phyloP scores from a whole-genome alignment of 805 yeast species.

The Yarrowia sp. region DNA sequence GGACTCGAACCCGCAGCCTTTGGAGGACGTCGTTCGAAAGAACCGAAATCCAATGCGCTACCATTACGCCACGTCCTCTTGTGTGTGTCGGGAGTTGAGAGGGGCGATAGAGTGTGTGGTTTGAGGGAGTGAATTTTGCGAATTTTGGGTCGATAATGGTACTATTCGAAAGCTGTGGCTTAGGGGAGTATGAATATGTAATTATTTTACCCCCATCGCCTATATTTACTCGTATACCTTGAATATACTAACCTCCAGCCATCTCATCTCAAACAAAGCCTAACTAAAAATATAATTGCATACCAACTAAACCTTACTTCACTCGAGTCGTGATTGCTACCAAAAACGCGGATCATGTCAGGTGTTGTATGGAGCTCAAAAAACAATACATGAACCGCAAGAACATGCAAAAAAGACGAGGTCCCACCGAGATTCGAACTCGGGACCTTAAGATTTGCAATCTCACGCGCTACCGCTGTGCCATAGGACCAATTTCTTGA shows the following conservation, averaged over 20 bases:
- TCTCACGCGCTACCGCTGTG: slow-evolving; percentile 26
- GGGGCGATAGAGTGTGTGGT: background rate
- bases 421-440: slow-evolving; percentile 26
- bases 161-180: background rate
- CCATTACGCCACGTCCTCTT: slow-evolving; percentile 21
- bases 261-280: too few species aligned
- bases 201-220: too few species aligned
- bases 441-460: slow-evolving; percentile 26
- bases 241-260: too few species aligned
- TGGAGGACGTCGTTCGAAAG: slow-evolving; percentile 17
- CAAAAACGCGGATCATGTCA: background rate
- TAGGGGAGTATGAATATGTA: background rate
- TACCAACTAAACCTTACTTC: background rate
- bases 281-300: too few species aligned
- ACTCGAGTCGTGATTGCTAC: background rate
- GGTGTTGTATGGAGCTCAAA: background rate
- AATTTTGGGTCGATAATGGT: background rate
- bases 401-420: background rate
- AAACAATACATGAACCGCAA: background rate
- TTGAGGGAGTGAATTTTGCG: background rate
- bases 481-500: slow-evolving; percentile 19
- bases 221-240: too few species aligned
- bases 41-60: slow-evolving; percentile 20
- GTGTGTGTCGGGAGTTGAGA: background rate
- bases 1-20: slow-evolving; percentile 22